Conservation (phyloP, 768 basidiomycete genomes). For the Kwoniella europaea region DNA sequence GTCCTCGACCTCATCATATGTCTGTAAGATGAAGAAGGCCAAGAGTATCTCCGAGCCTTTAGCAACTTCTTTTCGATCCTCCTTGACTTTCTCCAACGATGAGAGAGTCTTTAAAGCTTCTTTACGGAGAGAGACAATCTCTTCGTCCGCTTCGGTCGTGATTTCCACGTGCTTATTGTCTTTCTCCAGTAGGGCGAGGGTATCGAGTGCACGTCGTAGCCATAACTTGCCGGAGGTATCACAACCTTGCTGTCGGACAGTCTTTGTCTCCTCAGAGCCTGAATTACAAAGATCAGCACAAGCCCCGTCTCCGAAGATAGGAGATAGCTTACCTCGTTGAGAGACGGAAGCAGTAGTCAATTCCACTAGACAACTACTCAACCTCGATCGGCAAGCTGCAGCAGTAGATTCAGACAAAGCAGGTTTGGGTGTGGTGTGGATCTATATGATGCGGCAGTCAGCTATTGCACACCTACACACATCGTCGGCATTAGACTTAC, state of each 20-base stretch:
- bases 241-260: slow-evolving; percentile 60
- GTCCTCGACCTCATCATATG: slow-evolving; percentile 71
- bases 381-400: slow-evolving; percentile 68
- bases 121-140: slow-evolving; percentile 62
- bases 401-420: slow-evolving; percentile 75
- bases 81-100: slow-evolving; percentile 53
- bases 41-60: slow-evolving; percentile 75
- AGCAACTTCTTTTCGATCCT: slow-evolving; percentile 64
- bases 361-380: slow-evolving; percentile 76
- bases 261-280: slow-evolving; percentile 20
- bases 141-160: slow-evolving; percentile 66
- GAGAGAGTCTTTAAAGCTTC: slow-evolving; percentile 60
- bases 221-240: slow-evolving; percentile 79
- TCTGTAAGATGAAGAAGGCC: slow-evolving; percentile 71
- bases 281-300: neutral
- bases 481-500: slow-evolving; percentile 61
- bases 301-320: neutral
- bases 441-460: slow-evolving; percentile 58
- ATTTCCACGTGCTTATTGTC: slow-evolving; percentile 72
- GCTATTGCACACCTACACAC: no score
- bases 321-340: slow-evolving; percentile 63
- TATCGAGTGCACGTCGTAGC: slow-evolving; percentile 69
- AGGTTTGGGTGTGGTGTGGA: slow-evolving; percentile 69
- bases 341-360: slow-evolving; percentile 67
- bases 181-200: slow-evolving; percentile 62